Base-by-base conservation (phyloP, 345 rosid species). In the Cardamine chenopodiifolia region DNA sequence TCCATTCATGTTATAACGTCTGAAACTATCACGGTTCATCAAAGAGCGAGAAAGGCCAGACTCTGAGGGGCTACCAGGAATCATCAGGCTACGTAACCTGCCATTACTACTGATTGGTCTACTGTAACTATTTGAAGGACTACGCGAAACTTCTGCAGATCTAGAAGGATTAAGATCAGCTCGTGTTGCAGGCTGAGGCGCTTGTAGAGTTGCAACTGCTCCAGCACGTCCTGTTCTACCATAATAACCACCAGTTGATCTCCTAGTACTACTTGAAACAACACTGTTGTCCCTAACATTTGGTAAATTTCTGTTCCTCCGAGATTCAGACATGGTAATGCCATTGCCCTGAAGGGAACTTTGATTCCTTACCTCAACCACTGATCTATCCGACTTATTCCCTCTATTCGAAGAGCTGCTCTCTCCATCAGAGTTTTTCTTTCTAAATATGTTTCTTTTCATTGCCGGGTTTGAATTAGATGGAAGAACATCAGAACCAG, bases 1-100 rank as follows among this genome's bases (percentile, higher is more conserved):
- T 40, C 94, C 99, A 73, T 84, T 90, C 88, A 87, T 84, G 81
- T 81, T 84, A 79, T 83, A 89, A 55, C 79, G 86, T 35, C 83
- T 82, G 65, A 87, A 83, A 78, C 83, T 77, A 52, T 88, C 90
- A 37, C 80, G 80, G 78, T 83, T 89, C 39, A 73, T 37, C 68
- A 80, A 62, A 68, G 89, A 77, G 45, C 57, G 85, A 32, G 77
- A 49, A 52, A 75, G 75, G 57, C 88, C 80, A 47, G 76, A 17
- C 77, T 83, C 92, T 34, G 75, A 64, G 52, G 87, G 83, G 66
- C 86, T 85, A 85, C 83, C 85, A 28, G 97, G 85, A 4, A 58
- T 49, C 72, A 83, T 62, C 28, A 76, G 55, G 71, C 85, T 77
- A 52, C 45, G 83, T 18, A 86, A 57, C 68, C 80, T 64, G 57